These are phyloP conservation scores for Echites panduratus DNA, from an alignment of 257 asterid species.

Conservation along the genomic window DNA sequence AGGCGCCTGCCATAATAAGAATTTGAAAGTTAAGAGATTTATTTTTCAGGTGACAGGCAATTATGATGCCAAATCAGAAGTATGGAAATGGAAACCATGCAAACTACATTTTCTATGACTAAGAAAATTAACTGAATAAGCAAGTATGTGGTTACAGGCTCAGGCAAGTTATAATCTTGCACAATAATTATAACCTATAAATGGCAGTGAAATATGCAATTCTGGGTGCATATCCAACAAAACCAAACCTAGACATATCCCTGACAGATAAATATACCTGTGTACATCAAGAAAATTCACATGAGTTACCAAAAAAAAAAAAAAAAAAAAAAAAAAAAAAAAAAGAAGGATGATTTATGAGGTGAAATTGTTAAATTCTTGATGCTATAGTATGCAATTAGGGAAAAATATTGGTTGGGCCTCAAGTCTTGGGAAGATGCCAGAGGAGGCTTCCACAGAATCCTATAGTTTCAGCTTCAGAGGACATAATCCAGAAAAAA, in stretches of 20 bases:
- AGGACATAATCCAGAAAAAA: not conserved
- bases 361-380: not conserved
- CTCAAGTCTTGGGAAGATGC: not conserved
- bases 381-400: not conserved
- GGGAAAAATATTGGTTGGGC: not conserved
- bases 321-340: not conserved
- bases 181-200: not conserved
- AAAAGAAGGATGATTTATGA: not conserved
- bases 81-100: not conserved
- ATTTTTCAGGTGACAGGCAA: not conserved
- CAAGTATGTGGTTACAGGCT: not conserved
- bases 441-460: not conserved
- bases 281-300: not conserved
- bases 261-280: not conserved
- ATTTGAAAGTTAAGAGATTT: not conserved
- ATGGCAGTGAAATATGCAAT: not conserved
- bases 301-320: not conserved
- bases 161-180: slow-evolving; percentile 6
- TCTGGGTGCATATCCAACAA: not conserved
- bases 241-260: not conserved
- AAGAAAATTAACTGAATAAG: slow-evolving; percentile 5
- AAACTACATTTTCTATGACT: slow-evolving; percentile 1
- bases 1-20: slow-evolving; percentile 56
- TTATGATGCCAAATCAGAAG: not conserved
- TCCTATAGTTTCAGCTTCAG: not conserved